phyloP scores from a whole-genome alignment of 345 rosid species.

The Isatis tinctoria region DNA sequence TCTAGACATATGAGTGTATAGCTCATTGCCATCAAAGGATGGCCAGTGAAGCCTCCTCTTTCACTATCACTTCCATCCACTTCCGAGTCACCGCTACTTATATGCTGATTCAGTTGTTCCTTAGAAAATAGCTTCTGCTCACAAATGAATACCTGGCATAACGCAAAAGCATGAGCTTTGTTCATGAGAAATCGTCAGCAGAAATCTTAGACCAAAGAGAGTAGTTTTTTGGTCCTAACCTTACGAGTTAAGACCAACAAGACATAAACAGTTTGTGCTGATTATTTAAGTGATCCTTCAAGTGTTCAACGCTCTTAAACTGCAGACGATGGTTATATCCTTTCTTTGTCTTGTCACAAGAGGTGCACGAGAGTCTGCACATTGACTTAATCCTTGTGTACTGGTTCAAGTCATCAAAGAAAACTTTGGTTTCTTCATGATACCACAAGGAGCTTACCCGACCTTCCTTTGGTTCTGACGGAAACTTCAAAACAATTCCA shows the following conservation, averaged over 20 bases:
- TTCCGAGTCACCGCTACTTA: conserved; percentile 75
- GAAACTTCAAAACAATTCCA: conserved; percentile 30
- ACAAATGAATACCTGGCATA: conserved; percentile 67
- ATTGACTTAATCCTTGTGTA: conserved; percentile 80
- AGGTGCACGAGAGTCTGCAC: conserved; percentile 83
- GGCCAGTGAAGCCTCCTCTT: conserved; percentile 91
- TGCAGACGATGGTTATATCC: conserved; percentile 41
- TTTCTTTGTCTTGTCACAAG: conserved; percentile 52
- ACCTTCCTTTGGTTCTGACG: conserved; percentile 74
- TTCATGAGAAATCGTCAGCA: neutral
- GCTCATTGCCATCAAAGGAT: conserved; percentile 94
- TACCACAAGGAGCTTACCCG: conserved; percentile 66
- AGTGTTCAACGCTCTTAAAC: conserved; percentile 76
- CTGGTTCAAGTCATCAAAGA: conserved; percentile 78
- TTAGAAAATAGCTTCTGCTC: conserved; percentile 81
- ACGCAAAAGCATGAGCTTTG: conserved; percentile 1
- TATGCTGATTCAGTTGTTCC: conserved; percentile 73
- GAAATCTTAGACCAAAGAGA: neutral
- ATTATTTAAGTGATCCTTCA: conserved; percentile 75
- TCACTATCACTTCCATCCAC: conserved; percentile 93
- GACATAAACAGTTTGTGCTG: conserved; percentile 69
- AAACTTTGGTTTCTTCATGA: conserved; percentile 71
- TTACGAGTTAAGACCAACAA: conserved; percentile 92
- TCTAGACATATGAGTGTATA: conserved; percentile 79
- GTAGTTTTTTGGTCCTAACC: conserved; percentile 34